Evolutionary conservation across 192 early-diverging fungal species (phyloP).

Genomic region (Dispira simplex): DNA sequence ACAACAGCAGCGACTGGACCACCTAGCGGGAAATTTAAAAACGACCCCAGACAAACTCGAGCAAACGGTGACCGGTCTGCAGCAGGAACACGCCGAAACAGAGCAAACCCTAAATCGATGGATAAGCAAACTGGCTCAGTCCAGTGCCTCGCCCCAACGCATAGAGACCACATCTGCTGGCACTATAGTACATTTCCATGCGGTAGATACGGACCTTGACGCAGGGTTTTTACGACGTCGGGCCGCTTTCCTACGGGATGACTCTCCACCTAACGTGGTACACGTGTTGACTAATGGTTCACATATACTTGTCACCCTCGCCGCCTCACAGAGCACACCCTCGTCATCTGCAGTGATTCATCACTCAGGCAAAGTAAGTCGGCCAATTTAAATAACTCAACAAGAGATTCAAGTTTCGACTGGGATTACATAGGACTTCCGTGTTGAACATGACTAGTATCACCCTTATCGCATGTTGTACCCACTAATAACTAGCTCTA

Average conservation of each 20-base stretch:
- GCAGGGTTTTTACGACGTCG: too few relatives aligned
- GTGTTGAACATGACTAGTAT: neutral
- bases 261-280: too few relatives aligned
- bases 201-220: too few relatives aligned
- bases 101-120: neutral
- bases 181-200: neutral
- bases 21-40: neutral
- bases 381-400: neutral
- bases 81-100: neutral
- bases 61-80: neutral
- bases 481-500: neutral
- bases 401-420: neutral
- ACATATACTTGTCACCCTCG: too few relatives aligned
- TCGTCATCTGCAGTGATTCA: too few relatives aligned
- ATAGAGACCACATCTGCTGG: neutral
- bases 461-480: too few relatives aligned
- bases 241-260: too few relatives aligned
- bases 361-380: too few relatives aligned
- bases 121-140: neutral
- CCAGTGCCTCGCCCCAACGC: neutral
- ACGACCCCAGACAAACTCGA: neutral
- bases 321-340: too few relatives aligned
- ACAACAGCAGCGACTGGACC: slow-evolving; percentile 9
- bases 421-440: neutral
- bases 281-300: too few relatives aligned